Evolutionary conservation across 2,329 filamentous ascomycete genomes (phyloP).

Genomic region (Colletotrichum orbiculare): DNA sequence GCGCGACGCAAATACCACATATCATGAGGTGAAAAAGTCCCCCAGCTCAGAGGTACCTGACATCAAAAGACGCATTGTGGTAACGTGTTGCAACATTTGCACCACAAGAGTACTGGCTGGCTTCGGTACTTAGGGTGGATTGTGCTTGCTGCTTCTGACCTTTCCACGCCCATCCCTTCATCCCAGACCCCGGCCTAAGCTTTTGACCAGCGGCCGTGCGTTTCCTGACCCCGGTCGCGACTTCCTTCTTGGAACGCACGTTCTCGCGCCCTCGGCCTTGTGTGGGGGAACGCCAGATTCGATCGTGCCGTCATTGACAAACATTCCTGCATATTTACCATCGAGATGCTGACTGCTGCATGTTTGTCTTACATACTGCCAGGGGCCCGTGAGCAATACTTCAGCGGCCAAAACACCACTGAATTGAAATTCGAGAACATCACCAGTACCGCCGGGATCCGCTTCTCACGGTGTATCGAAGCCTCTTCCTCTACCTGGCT

Average conservation of each 20-base stretch:
- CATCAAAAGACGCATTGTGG: no score
- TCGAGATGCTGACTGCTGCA: neutral
- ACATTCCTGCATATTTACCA: neutral
- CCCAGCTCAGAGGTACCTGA: no score
- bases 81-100: no score
- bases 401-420: no score
- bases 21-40: no score
- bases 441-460: no score
- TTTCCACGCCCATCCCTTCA: conserved; percentile 19
- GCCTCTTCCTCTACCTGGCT: no score
- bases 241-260: conserved; percentile 31
- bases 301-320: conserved; percentile 15
- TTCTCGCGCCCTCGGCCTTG: conserved; percentile 31
- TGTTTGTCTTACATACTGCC: no score
- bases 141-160: conserved; percentile 20
- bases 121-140: neutral
- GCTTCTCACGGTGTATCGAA: no score
- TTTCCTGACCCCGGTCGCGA: conserved; percentile 17
- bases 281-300: conserved; percentile 32
- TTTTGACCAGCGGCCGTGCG: conserved; percentile 30
- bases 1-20: no score
- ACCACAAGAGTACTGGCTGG: no score
- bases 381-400: neutral
- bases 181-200: conserved; percentile 27
- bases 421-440: no score